Evolutionary conservation across 768 basidiomycete species (phyloP), one percentile per base, ranked within the genome.

Genomic region (Cytidiella melzeri): DNA sequence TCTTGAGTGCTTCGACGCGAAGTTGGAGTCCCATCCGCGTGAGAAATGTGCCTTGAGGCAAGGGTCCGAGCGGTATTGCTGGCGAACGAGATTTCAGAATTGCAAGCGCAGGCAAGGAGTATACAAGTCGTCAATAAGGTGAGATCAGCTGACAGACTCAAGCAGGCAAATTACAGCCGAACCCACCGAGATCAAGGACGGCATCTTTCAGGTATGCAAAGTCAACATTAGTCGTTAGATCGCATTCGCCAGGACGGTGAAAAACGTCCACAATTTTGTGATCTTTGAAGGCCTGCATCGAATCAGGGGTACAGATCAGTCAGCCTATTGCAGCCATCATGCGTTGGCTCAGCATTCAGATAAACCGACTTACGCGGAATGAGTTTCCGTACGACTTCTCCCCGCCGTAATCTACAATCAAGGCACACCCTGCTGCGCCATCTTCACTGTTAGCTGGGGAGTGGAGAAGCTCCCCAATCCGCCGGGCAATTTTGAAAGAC

Each of bases 201-300:
- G 89, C 83, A 67, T 96, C 92, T 60, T 77, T 75, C 41, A 98
- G 73, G 63, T 88, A 90, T 0, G 83, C 79, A 67, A 98, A 98
- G 67, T 99, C 94, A 42, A 99, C 95, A 60, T 98, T 96, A n/a
- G 87, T 84, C 0, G 96, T 99, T 41, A 98, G 68, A 65, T 99
- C 96, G 37, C 88, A 86, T 37, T 87, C 76, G 15, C 96, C 96
- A 0, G 94, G 93, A 9, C 74, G 70, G 45, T 86, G 74, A 61
- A 98, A 95, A 3, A 89, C 73, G 62, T 94, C 86, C 1, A 89
- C 86, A 12, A 92, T 80, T 50, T 83, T 75, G 62, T 98, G 96
- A 19, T 81, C 72, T 64, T 84, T 85, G 75, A 99, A 97, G 0
- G 87, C 96, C 94, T 97, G 7, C 26, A 24, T 12, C 19, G 9